A percentile compares a stretch with the other conserved stretches of the same genome.
Evolutionary conservation across 2,329 filamentous ascomycete genomes (phyloP).

Genomic region (Zymoseptoria pseudotritici): DNA sequence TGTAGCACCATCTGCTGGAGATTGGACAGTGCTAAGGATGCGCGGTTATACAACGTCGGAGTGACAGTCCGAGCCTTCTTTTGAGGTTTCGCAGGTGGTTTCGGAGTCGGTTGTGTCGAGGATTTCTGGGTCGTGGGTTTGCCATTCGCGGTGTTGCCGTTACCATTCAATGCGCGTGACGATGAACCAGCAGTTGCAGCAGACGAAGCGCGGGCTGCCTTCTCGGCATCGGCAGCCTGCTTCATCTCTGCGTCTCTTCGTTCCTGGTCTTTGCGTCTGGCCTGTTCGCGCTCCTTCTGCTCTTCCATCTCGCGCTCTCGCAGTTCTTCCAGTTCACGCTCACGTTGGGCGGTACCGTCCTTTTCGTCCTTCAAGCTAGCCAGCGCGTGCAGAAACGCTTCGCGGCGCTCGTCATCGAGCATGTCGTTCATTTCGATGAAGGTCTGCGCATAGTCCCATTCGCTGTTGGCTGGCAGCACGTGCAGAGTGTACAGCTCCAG

Average conservation of each 20-base stretch:
- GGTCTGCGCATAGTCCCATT: constrained; percentile 91
- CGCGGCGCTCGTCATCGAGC: constrained; percentile 83
- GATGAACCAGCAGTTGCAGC: not conserved
- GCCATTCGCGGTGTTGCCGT: not conserved
- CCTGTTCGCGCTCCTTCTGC: constrained; percentile 25
- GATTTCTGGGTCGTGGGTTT: not conserved
- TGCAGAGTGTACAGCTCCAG: constrained; percentile 93
- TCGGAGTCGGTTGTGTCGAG: constrained; percentile 7
- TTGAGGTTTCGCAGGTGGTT: constrained; percentile 8
- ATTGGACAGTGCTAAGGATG: constrained; percentile 35
- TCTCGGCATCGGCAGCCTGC: constrained; percentile 24
- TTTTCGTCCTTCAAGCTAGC: constrained; percentile 79
- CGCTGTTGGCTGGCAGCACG: constrained; percentile 83
- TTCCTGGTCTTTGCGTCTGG: constrained; percentile 25
- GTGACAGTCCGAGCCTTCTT: constrained; percentile 15
- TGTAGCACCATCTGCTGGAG: constrained; percentile 33
- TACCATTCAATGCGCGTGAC: not conserved
- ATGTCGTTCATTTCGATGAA: constrained; percentile 83
- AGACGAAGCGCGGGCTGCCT: constrained; percentile 4
- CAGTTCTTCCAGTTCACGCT: constrained; percentile 53
- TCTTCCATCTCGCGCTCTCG: constrained; percentile 42
- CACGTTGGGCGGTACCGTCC: constrained; percentile 58
- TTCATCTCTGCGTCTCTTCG: constrained; percentile 25
- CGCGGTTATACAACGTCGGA: constrained; percentile 20
- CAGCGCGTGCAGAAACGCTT: constrained; percentile 80